Percentiles rank a stretch among this genome's conserved stretches.
These are phyloP conservation scores for Hypholoma fasciculare DNA, from an alignment of 768 basidiomycete species.

Conservation along the genomic window DNA sequence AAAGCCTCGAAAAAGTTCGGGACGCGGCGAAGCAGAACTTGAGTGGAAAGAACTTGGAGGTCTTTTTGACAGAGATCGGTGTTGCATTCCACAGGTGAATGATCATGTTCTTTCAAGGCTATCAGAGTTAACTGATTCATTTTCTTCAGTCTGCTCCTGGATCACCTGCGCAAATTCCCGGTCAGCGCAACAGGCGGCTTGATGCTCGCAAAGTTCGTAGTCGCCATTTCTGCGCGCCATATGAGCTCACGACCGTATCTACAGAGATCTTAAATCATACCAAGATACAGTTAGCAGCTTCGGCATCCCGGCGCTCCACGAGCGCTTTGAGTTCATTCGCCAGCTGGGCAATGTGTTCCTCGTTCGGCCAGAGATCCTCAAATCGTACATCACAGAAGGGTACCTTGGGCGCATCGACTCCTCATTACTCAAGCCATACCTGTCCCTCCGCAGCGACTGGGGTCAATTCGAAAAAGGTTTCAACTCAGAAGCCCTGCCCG, in stretches of 20 bases:
- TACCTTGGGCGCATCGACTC: conserved; percentile 92
- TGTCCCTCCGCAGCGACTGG: conserved; percentile 91
- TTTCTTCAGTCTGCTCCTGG: conserved; percentile 72
- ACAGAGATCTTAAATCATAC: conserved; percentile 93
- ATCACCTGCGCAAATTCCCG: conserved; percentile 94
- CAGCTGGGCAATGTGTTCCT: conserved; percentile 98
- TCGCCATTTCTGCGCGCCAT: background rate
- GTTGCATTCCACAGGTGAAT: conserved; percentile 86
- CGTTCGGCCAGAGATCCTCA: conserved; percentile 92
- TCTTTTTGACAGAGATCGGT: conserved; percentile 92
- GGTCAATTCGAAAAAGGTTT: conserved; percentile 81
- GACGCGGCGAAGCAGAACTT: conserved; percentile 75
- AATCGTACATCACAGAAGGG: conserved; percentile 92
- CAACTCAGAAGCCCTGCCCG: conserved; percentile 47
- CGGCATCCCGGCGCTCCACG: conserved; percentile 77
- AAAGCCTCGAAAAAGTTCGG: conserved; percentile 77
- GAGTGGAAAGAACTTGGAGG: conserved; percentile 91
- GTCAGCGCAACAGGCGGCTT: conserved; percentile 96
- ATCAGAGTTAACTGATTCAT: background rate
- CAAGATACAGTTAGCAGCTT: conserved; percentile 90
- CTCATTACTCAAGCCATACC: conserved; percentile 83
- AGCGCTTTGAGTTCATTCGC: conserved; percentile 97
- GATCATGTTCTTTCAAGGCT: conserved; percentile 3
- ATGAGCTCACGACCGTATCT: background rate
- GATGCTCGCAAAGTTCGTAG: conserved; percentile 94